phyloP scores from a whole-genome alignment of 805 yeast genomes.

The Maudiozyma pseudohumilis region DNA sequence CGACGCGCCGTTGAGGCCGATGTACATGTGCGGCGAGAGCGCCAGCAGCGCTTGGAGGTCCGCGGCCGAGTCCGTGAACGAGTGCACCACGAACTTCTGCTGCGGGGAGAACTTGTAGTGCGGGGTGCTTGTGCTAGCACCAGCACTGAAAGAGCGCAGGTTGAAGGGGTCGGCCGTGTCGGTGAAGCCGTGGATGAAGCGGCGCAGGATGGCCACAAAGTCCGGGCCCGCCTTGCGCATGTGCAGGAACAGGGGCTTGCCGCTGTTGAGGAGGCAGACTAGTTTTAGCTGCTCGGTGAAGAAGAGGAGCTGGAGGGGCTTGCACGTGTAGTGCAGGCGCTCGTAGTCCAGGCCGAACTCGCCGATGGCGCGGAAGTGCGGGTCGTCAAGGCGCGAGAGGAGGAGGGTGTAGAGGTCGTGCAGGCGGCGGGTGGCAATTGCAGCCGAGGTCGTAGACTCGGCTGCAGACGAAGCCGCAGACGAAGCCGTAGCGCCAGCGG shows the following conservation, averaged over 20 bases:
- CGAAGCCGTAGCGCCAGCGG: too few species aligned
- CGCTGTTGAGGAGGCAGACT: slow-evolving; percentile 33
- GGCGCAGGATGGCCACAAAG: slow-evolving; percentile 53
- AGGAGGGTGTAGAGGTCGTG: slow-evolving; percentile 41
- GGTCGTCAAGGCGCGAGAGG: slow-evolving; percentile 37
- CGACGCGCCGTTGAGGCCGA: slow-evolving; percentile 92
- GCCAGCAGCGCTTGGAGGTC: slow-evolving; percentile 52
- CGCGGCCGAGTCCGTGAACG: slow-evolving; percentile 73
- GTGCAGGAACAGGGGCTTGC: slow-evolving; percentile 78
- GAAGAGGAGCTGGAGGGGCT: slow-evolving; percentile 53
- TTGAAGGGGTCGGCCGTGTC: slow-evolving; percentile 25
- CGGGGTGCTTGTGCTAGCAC: slow-evolving; percentile 8
- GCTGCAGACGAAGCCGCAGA: too few species aligned
- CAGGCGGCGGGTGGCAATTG: slow-evolving; percentile 10
- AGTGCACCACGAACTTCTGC: slow-evolving; percentile 78
- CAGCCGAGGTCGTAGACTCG: slow-evolving; percentile 2
- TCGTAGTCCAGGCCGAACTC: slow-evolving; percentile 96
- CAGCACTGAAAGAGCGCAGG: slow-evolving; percentile 4
- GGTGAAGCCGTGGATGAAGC: slow-evolving; percentile 40
- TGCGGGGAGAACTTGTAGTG: slow-evolving; percentile 27
- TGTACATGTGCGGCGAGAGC: slow-evolving; percentile 33
- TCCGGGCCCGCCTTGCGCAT: slow-evolving; percentile 82
- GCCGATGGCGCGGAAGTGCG: slow-evolving; percentile 74
- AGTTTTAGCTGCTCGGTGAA: slow-evolving; percentile 69
- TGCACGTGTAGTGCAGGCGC: slow-evolving; percentile 65